These are phyloP conservation scores for Papiliotrema terrestris DNA, from an alignment of 1,284 basidiomycete genomes.

Conservation along the genomic window DNA sequence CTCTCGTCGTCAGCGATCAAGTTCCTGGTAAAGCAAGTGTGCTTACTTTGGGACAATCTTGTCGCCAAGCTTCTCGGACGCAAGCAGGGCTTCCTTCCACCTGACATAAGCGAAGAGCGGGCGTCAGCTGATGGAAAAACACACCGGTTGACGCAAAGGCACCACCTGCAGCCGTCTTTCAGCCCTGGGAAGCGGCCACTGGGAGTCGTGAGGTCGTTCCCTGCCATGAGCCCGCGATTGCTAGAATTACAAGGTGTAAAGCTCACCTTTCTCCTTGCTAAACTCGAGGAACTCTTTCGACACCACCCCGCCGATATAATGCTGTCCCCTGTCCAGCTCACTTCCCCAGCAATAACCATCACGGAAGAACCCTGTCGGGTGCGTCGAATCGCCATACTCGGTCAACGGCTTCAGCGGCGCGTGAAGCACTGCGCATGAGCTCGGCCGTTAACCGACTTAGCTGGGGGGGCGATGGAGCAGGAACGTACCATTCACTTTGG, in stretches of 20 bases:
- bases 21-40: background rate
- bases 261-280: conserved; percentile 36
- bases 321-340: conserved; percentile 33
- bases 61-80: conserved; percentile 36
- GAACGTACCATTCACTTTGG: conserved; percentile 34
- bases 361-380: conserved; percentile 40
- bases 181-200: conserved; percentile 38
- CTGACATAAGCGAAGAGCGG: conserved; percentile 8
- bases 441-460: too few species aligned
- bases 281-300: conserved; percentile 44
- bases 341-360: conserved; percentile 45
- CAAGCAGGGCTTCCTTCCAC: conserved; percentile 47
- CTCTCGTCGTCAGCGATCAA: conserved; percentile 16
- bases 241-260: background rate
- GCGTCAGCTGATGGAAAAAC: conserved; percentile 3
- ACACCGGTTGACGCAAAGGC: conserved; percentile 45
- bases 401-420: conserved; percentile 38
- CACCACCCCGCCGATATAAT: conserved; percentile 43
- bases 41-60: conserved; percentile 41
- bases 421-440: conserved; percentile 27
- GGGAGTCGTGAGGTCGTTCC: conserved; percentile 43
- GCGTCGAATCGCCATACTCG: conserved; percentile 25
- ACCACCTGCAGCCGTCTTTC: conserved; percentile 45
- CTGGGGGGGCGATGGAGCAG: background rate
- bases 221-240: conserved; percentile 11